Base-by-base conservation (phyloP, 78 protist species). In the Dictyostelium capitatum region DNA sequence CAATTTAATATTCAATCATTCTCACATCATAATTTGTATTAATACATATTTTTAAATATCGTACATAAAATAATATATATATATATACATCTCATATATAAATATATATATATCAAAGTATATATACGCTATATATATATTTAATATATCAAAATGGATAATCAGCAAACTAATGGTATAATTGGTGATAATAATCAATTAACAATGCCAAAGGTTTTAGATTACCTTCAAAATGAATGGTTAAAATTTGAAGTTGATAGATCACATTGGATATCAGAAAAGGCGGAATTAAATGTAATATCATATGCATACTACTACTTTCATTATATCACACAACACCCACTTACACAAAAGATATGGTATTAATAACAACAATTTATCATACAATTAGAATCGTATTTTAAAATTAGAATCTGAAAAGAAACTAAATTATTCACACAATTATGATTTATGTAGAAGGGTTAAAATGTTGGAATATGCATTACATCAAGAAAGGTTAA, bases 401-500 rank as follows among this genome's bases (percentile, higher is more conserved):
- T 51, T 14, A 41, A 25, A 74, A 74, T 84, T 84, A 32, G 91
- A 84, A 74, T 51, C 91, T 23, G 91, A 84, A 51, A 84, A 50
- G 28, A 84, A 74, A 10, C 28, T 64, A 84, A 20, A 53, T 12
- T 82, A 84, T 59, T 6, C 23, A 47, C 28, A 72, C 10, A 84
- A 43, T 28, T 73, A 74, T 77, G 91, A 84, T 59, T 37, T 84
- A 14, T 84, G 79, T 74, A 84, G 62, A 57, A 72, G 91, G 57
- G 50, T 84, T 1, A 84, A 74, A 32, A 84, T 84, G 91, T 57
- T 84, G 47, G 91, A 84, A n/a, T 84, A 84, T 84, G 91, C 91
- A 41, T 32, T 84, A 54, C 82, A 72, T 7, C 82, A 74, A 74
- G 91, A 84, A 53, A 84, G 91, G 59, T 11, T 59, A 74, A 84